Evolutionary conservation across 192 early-diverging fungal genomes (phyloP).

Genomic region (Gaertneriomyces semiglobifer): DNA sequence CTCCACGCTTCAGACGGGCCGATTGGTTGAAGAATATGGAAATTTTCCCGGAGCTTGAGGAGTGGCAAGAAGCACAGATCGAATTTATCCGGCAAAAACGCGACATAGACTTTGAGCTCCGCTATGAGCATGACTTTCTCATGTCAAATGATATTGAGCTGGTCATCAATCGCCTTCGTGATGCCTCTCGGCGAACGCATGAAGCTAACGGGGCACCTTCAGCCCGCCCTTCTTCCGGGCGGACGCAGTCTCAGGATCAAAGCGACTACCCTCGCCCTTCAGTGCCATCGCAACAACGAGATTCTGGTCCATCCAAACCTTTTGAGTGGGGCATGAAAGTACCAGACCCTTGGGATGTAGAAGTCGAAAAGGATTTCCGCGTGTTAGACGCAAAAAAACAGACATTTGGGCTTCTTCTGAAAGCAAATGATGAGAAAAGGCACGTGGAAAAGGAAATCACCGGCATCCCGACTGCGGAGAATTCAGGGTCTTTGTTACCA

Average conservation of each 20-base stretch:
- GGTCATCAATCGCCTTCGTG: conserved; percentile 38
- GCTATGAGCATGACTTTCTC: conserved; percentile 46
- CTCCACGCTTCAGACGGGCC: conserved; percentile 34
- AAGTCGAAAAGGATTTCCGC: conserved; percentile 33
- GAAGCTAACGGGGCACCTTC: conserved; percentile 35
- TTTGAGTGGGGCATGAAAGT: conserved; percentile 51
- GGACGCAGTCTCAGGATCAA: conserved; percentile 2
- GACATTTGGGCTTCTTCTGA: conserved; percentile 39
- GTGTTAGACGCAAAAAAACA: conserved; percentile 53
- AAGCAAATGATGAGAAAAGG: conserved; percentile 36
- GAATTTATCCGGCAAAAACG: conserved; percentile 31
- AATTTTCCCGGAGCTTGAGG: conserved; percentile 38
- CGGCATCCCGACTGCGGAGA: not conserved
- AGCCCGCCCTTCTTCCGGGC: conserved; percentile 17
- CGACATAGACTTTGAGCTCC: conserved; percentile 53
- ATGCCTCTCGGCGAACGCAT: conserved; percentile 41
- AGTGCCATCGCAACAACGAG: not conserved
- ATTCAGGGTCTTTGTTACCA: too few relatives aligned
- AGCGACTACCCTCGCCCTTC: too few relatives aligned
- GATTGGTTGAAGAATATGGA: conserved; percentile 41
- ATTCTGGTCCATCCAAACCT: conserved; percentile 1
- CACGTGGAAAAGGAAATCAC: conserved; percentile 42
- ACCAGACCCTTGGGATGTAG: conserved; percentile 34
- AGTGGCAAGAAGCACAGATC: conserved; percentile 37
- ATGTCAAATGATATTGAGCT: conserved; percentile 39